Evolutionary conservation across 2,329 filamentous ascomycete genomes (phyloP).

Genomic region (Lecanoromycetidae sp.): DNA sequence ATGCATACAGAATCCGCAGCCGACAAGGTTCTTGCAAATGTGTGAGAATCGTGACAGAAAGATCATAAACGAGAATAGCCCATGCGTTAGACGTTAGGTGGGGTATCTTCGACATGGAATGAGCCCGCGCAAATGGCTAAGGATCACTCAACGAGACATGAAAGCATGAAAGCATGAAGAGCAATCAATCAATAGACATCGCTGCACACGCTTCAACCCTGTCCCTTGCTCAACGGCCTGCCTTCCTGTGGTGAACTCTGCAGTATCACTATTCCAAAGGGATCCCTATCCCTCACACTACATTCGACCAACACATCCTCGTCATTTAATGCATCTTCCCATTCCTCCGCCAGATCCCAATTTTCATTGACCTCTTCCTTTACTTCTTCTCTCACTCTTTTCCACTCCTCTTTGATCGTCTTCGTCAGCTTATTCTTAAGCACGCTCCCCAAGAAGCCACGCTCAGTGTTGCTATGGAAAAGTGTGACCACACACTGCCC

Average conservation of each 20-base stretch:
- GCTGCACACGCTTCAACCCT: neutral
- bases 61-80: neutral
- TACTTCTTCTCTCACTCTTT: slow-evolving; percentile 33
- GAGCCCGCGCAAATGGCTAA: neutral
- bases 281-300: slow-evolving; percentile 73
- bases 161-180: neutral
- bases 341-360: slow-evolving; percentile 25
- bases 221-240: slow-evolving; percentile 11
- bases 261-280: slow-evolving; percentile 60
- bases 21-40: slow-evolving; percentile 31
- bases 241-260: slow-evolving; percentile 19
- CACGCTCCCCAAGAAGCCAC: slow-evolving; percentile 63
- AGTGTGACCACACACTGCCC: slow-evolving; percentile 72
- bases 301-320: slow-evolving; percentile 53
- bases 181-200: neutral
- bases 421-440: slow-evolving; percentile 55
- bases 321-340: slow-evolving; percentile 40
- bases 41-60: slow-evolving; percentile 2
- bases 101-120: neutral
- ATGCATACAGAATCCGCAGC: slow-evolving; percentile 33
- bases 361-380: slow-evolving; percentile 23
- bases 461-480: slow-evolving; percentile 89
- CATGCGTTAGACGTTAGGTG: neutral
- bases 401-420: slow-evolving; percentile 46
- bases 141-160: neutral